These are phyloP conservation scores for Amoeboaphelidium protococcarum DNA, from an alignment of 371 early-diverging fungal genomes.

Conservation along the genomic window DNA sequence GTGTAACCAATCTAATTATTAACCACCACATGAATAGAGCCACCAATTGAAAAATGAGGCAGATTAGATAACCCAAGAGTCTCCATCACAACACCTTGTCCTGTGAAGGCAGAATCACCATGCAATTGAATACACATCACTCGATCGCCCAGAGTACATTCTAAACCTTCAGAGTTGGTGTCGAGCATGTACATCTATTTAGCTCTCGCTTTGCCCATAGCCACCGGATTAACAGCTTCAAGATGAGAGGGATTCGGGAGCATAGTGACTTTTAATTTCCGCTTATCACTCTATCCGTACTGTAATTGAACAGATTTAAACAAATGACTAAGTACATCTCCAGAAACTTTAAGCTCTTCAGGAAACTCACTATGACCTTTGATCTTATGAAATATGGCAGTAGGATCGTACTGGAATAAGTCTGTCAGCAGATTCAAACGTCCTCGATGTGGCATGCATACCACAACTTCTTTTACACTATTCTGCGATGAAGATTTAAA, in stretches of 20 bases:
- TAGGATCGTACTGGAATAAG: constrained; percentile 42
- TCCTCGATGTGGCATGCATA: constrained; percentile 94
- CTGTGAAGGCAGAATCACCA: constrained; percentile 51
- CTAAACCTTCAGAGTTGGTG: constrained; percentile 17
- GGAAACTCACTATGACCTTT: constrained; percentile 72
- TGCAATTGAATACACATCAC: constrained; percentile 77
- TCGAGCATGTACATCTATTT: constrained; percentile 59
- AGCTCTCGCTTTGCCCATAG: constrained; percentile 73
- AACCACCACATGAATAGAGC: constrained; percentile 78
- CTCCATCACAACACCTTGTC: constrained; percentile 79
- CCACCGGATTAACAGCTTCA: constrained; percentile 83
- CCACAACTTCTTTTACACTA: constrained; percentile 42
- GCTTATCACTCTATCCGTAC: background rate
- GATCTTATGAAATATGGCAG: constrained; percentile 68
- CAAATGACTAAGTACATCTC: constrained; percentile 73
- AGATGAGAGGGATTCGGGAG: constrained; percentile 83
- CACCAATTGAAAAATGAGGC: constrained; percentile 73
- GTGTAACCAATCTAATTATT: constrained; percentile 95
- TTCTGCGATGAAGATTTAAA: too few species aligned
- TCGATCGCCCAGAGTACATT: constrained; percentile 56
- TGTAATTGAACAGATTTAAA: constrained; percentile 7
- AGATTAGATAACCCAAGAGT: constrained; percentile 72
- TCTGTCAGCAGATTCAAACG: constrained; percentile 71
- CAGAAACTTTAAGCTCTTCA: constrained; percentile 33
- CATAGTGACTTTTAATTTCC: constrained; percentile 11